A percentile compares a stretch with the other conserved stretches of the same genome.
phyloP scores from a whole-genome alignment of 371 early-diverging fungal species.

The Mortierella sp. region DNA sequence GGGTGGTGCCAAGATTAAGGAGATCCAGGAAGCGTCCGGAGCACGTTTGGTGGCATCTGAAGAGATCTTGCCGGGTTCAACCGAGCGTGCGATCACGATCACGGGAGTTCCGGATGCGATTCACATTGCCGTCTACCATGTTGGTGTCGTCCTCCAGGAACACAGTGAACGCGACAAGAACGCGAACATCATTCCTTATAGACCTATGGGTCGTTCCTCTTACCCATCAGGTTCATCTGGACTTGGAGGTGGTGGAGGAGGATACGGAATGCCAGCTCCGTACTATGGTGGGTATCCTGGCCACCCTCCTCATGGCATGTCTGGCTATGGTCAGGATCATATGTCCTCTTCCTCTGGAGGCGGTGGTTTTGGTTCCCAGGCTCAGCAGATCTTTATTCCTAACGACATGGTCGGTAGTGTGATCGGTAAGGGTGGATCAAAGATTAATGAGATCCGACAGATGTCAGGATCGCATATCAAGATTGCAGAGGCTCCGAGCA shows the following conservation, averaged over 20 bases:
- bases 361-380: constrained; percentile 56
- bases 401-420: constrained; percentile 89
- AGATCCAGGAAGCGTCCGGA: constrained; percentile 86
- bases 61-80: constrained; percentile 76
- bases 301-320: constrained; percentile 12
- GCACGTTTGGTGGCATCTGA: constrained; percentile 85
- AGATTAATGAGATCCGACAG: constrained; percentile 86
- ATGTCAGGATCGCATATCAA: constrained; percentile 82
- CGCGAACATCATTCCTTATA: constrained; percentile 60
- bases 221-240: constrained; percentile 21
- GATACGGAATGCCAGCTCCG: not conserved
- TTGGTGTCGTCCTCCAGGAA: constrained; percentile 71
- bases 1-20: constrained; percentile 83
- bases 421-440: constrained; percentile 87
- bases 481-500: constrained; percentile 69
- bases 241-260: not conserved
- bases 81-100: constrained; percentile 88
- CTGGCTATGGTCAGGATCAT: constrained; percentile 28
- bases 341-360: constrained; percentile 8
- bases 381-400: constrained; percentile 86
- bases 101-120: constrained; percentile 83
- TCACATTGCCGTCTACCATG: constrained; percentile 79
- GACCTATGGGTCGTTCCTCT: constrained; percentile 61
- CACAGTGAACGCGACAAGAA: constrained; percentile 62
- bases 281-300: constrained; percentile 10